Percentiles rank a stretch among this genome's conserved stretches.
phyloP scores from a whole-genome alignment of 257 asterid genomes.

The Solanum paucissectum region DNA sequence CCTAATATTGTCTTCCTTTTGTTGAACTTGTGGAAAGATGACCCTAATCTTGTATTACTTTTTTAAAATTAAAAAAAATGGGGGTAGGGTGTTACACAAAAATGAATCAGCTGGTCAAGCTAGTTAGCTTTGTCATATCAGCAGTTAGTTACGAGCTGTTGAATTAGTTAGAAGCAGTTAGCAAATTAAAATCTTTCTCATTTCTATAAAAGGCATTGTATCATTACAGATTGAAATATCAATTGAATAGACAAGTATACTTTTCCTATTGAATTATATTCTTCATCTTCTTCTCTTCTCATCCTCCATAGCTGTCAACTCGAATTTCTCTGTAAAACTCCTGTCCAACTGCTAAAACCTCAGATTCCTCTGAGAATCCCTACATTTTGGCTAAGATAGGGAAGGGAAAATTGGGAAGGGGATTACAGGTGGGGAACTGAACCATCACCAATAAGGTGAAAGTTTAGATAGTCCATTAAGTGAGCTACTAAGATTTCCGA shows the following conservation, averaged over 20 bases:
- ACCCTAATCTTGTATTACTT: background rate
- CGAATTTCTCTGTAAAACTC: background rate
- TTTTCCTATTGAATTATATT: background rate
- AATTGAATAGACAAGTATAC: background rate
- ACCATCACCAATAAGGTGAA: background rate
- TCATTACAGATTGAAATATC: background rate
- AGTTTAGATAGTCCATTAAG: background rate
- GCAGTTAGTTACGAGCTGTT: background rate
- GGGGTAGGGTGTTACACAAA: background rate
- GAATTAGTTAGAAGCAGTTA: background rate
- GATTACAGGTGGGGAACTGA: background rate
- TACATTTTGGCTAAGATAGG: background rate
- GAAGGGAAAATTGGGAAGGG: background rate
- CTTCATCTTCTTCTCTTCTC: background rate
- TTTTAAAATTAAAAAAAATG: too few species aligned
- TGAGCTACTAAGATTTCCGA: background rate
- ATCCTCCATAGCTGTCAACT: background rate
- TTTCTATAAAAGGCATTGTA: background rate
- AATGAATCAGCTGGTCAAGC: background rate
- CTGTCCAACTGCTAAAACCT: background rate
- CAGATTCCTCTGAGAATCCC: background rate
- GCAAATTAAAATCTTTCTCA: background rate
- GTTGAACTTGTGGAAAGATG: background rate
- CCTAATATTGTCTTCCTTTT: background rate
- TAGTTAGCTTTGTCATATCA: background rate